Base-by-base conservation (phyloP, 495 filamentous ascomycete genomes). In the Aspergillus bridgeri region DNA sequence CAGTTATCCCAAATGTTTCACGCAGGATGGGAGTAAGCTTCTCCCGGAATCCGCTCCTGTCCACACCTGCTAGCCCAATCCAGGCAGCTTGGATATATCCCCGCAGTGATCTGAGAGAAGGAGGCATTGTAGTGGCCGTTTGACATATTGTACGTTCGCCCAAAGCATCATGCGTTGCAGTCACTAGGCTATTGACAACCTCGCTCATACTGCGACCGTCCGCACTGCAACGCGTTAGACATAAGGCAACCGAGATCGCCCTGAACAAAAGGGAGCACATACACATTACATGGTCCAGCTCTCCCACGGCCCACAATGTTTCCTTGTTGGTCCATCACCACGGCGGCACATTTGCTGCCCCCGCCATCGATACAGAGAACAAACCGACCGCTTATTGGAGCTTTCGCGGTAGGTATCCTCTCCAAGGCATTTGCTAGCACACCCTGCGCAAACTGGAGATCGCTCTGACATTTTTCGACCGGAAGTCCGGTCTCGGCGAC, bases 291-390 rank as follows among this genome's bases (percentile, higher is more conserved):
- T n/a, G 71, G 68, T 2, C 72, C 69, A 46, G 71, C 60, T 45
- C 51, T 63, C 0, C 72, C 68, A 50, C 57, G 60, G 18, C 61
- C 60, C 2, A 57, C 22, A 8, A 59, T 52, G 6, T 8, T 22
- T 15, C 61, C 61, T 13, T 54, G 22, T 6, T 33, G 47, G 44
- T 66, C 51, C 6, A 65, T 58, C 3, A 72, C 57, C 3, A 63
- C 68, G 19, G 69, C 72, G 22, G 69, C 66, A 24, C 69, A 73
- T 51, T 75, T 75, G 3, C 60, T 73, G 3, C 70, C 72, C 15
- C 73, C 73, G 4, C 69, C 72, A 63, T 76, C 73, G 21, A 76
- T 67, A 33, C 73, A 75, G 8, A 76, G 58, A n/a, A 65, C 58
- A n/a, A 69, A 58, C 5, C 23, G 9, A 6, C 19, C 8, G 19